Percentiles rank a stretch among this genome's conserved stretches.
Conservation (phyloP, 306 rosid genomes). For the Canavalia gladiata region DNA sequence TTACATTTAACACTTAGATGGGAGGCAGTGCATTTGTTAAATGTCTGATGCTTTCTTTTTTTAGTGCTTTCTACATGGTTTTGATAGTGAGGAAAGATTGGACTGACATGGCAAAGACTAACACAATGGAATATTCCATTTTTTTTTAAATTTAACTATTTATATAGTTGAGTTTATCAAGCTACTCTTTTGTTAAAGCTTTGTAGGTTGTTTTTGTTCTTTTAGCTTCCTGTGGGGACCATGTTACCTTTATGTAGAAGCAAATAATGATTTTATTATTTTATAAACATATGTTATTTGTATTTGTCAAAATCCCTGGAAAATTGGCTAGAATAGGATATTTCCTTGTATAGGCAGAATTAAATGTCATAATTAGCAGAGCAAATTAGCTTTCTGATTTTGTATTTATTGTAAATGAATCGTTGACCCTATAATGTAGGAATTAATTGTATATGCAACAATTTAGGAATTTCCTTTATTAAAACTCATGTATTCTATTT, state of each 20-base stretch:
- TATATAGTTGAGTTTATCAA: conserved; percentile 2
- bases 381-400: too few species aligned
- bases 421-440: too few species aligned
- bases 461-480: too few species aligned
- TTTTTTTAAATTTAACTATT: background rate
- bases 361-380: too few species aligned
- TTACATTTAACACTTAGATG: background rate
- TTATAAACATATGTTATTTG: conserved; percentile 16
- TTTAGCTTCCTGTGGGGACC: conserved; percentile 2
- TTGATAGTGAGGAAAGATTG: conserved; percentile 17
- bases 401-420: too few species aligned
- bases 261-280: conserved; percentile 17
- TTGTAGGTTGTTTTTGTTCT: background rate
- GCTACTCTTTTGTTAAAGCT: conserved; percentile 21
- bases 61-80: conserved; percentile 30
- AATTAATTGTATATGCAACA: too few species aligned
- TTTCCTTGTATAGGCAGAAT: too few species aligned
- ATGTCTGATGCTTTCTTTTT: background rate
- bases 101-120: background rate
- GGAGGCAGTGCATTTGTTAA: background rate
- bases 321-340: too few species aligned
- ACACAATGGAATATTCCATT: background rate
- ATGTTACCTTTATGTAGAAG: conserved; percentile 24
- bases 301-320: too few species aligned
- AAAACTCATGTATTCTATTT: too few species aligned